These are phyloP conservation scores for Colletotrichum chrysophilum DNA, from an alignment of 2,329 filamentous ascomycete genomes.

Conservation along the genomic window DNA sequence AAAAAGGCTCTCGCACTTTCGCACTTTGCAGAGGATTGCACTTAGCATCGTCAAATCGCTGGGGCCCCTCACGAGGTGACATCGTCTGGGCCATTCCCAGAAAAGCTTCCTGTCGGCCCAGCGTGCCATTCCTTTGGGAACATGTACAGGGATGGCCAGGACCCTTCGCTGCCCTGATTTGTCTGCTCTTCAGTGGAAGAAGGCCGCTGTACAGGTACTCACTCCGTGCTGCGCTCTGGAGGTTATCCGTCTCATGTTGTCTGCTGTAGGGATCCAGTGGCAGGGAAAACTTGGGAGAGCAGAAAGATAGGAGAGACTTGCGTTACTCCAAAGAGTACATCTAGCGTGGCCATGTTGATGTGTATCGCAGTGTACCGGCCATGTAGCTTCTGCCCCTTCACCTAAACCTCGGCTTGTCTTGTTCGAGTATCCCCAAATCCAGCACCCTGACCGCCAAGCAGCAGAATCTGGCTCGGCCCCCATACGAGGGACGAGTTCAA, in stretches of 20 bases:
- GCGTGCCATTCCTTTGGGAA: constrained; percentile 21
- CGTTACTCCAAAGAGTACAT: neutral
- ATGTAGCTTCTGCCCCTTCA: neutral
- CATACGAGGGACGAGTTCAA: constrained; percentile 7
- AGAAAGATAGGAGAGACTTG: neutral
- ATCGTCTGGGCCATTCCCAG: neutral
- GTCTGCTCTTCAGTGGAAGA: neutral
- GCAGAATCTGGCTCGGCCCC: neutral
- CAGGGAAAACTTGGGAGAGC: neutral
- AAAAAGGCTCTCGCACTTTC: neutral
- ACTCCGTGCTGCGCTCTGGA: neutral
- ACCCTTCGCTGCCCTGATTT: neutral
- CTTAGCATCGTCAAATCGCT: neutral
- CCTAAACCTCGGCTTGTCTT: neutral
- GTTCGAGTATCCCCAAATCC: neutral
- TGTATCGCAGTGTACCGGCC: neutral
- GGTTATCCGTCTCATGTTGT: neutral
- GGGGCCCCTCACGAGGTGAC: neutral
- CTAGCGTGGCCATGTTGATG: neutral
- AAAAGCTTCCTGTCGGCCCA: constrained; percentile 7
- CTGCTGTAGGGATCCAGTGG: neutral
- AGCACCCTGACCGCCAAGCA: neutral
- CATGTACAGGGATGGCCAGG: neutral
- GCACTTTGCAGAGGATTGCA: neutral
- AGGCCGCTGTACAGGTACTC: neutral